Percentiles rank a stretch among this genome's conserved stretches.
phyloP scores from a whole-genome alignment of 2,329 filamentous ascomycete species.

The Pezicula neosporulosa region DNA sequence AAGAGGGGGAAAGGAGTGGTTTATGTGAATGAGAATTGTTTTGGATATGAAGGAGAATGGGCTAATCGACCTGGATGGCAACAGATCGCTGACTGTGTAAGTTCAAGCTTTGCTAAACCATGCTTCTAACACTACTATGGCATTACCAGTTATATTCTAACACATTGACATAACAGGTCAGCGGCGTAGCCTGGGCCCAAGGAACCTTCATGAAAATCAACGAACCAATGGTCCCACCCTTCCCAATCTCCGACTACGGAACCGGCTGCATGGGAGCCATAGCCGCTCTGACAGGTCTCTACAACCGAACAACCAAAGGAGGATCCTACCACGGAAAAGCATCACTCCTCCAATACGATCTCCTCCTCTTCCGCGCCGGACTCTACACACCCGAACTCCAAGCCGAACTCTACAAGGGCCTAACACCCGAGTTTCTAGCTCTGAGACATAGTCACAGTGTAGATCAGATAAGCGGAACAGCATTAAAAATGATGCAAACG shows the following conservation, averaged over 20 bases:
- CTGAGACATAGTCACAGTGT: conserved; percentile 27
- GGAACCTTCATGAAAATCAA: conserved; percentile 57
- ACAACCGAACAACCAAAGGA: conserved; percentile 56
- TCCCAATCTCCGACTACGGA: conserved; percentile 63
- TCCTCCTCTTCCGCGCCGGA: conserved; percentile 60
- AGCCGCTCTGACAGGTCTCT: conserved; percentile 61
- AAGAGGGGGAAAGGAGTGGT: conserved; percentile 53
- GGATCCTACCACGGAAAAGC: conserved; percentile 65
- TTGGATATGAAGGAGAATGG: conserved; percentile 62
- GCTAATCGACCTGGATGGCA: conserved; percentile 63
- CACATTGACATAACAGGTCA: conserved; percentile 16
- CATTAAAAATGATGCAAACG: conserved; percentile 24
- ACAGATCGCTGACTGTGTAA: conserved; percentile 63
- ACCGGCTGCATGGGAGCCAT: conserved; percentile 71
- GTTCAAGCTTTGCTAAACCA: not conserved
- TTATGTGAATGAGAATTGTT: conserved; percentile 68
- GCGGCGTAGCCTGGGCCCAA: conserved; percentile 59
- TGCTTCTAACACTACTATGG: no score
- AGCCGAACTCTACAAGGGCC: conserved; percentile 23
- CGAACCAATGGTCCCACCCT: conserved; percentile 64
- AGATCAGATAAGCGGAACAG: conserved; percentile 24
- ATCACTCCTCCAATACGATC: conserved; percentile 65
- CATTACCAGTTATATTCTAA: no score
- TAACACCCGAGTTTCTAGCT: conserved; percentile 21
- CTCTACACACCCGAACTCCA: conserved; percentile 52